Conservation (phyloP, 108 stramenopile genomes). For the Skeletonema tropicum region DNA sequence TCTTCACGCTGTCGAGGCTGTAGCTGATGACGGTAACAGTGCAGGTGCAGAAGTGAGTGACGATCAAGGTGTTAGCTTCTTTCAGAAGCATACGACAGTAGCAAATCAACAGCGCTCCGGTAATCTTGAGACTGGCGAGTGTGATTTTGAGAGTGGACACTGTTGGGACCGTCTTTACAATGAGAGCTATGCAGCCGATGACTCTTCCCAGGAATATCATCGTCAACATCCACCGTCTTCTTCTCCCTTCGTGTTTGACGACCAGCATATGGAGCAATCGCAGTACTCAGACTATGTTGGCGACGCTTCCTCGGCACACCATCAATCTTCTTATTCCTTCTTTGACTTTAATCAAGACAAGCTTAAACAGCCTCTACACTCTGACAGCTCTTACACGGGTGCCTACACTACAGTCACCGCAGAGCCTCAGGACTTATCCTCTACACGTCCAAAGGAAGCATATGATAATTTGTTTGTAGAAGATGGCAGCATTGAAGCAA, state of each 20-base stretch:
- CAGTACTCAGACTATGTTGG: neutral
- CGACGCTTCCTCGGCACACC: too few species aligned
- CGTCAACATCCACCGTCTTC: neutral
- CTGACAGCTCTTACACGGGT: neutral
- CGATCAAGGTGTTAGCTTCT: conserved; percentile 17
- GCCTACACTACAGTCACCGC: neutral
- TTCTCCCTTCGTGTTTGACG: neutral
- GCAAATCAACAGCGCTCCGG: neutral
- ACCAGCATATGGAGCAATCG: neutral
- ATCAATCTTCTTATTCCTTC: too few species aligned
- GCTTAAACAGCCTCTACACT: neutral
- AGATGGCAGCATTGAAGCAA: neutral
- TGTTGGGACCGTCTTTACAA: neutral
- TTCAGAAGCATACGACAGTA: conserved; percentile 1
- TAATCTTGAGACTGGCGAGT: neutral
- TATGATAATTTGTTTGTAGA: neutral
- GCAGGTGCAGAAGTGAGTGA: neutral
- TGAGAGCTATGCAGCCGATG: neutral
- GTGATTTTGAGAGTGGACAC: conserved; percentile 1
- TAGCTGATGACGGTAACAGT: neutral
- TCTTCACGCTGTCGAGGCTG: neutral
- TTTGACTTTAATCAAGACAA: neutral
- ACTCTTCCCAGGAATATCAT: neutral
- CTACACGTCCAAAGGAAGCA: neutral
- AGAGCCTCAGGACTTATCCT: neutral